phyloP scores from a whole-genome alignment of 2,329 filamentous ascomycete genomes.

The Cladobotryum mycophilum region DNA sequence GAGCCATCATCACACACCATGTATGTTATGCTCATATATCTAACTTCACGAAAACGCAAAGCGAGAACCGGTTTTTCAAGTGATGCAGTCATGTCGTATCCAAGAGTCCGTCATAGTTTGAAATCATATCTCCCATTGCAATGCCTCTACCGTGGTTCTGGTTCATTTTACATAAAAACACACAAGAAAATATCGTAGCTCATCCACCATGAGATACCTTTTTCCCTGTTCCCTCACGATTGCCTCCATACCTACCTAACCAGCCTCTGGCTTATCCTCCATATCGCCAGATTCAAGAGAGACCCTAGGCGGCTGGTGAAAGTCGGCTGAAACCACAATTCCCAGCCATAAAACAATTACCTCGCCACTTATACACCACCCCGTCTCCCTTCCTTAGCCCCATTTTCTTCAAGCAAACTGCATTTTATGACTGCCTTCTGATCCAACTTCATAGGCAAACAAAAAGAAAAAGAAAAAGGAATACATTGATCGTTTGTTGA shows the following conservation, averaged over 20 bases:
- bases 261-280: not conserved
- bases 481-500: constrained; percentile 2
- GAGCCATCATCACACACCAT: too few species aligned
- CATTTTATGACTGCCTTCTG: constrained; percentile 13
- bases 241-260: not conserved
- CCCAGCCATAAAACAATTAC: not conserved
- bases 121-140: not conserved
- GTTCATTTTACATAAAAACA: not conserved
- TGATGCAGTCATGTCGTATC: too few species aligned
- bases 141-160: not conserved
- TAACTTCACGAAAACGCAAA: too few species aligned
- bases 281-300: not conserved
- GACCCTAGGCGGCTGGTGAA: not conserved
- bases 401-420: not conserved
- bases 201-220: not conserved
- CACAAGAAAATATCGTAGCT: not conserved
- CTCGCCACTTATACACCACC: not conserved
- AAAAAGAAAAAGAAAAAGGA: constrained; percentile 5
- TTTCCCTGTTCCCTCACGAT: not conserved
- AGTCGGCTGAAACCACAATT: not conserved
- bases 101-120: too few species aligned
- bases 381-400: not conserved
- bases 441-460: constrained; percentile 17
- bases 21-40: too few species aligned
- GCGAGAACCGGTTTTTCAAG: too few species aligned